phyloP scores from a whole-genome alignment of 148 eudicot genomes.

The Spergularia bocconei region DNA sequence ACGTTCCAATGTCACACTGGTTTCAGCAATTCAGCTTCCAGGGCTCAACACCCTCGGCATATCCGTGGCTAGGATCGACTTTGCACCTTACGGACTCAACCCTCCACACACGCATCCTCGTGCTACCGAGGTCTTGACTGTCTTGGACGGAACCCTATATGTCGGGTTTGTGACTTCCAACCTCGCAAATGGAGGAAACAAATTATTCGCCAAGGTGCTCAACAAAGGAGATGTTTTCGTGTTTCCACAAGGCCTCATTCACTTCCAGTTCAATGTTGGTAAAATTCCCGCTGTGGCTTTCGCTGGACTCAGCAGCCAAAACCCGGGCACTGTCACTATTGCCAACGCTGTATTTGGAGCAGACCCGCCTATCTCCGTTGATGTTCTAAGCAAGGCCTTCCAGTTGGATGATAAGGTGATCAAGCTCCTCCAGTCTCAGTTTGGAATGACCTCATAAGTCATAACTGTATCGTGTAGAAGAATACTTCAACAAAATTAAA shows the following conservation, averaged over 20 bases:
- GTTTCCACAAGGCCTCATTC: constrained; percentile 17
- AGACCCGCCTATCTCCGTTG: constrained; percentile 7
- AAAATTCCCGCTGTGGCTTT: constrained; percentile 5
- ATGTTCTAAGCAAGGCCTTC: constrained; percentile 19
- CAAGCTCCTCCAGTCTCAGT: constrained; percentile 11
- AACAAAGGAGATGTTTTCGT: constrained; percentile 24
- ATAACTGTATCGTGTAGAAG: no score
- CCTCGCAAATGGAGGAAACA: constrained; percentile 10
- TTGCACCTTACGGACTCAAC: constrained; percentile 16
- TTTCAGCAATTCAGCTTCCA: constrained; percentile 12
- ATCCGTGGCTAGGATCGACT: constrained; percentile 15
- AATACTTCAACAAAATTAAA: no score
- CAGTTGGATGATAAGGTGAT: constrained; percentile 14
- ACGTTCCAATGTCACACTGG: constrained; percentile 9
- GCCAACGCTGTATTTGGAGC: constrained; percentile 18
- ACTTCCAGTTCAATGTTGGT: constrained; percentile 18
- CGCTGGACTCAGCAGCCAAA: constrained; percentile 17
- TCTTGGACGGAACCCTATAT: constrained; percentile 10
- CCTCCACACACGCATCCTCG: constrained; percentile 20
- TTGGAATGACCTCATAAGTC: constrained; percentile 7
- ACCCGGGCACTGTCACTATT: constrained; percentile 10
- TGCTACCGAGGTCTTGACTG: constrained; percentile 13
- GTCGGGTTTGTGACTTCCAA: constrained; percentile 20
- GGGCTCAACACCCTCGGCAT: constrained; percentile 22
- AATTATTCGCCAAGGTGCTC: constrained; percentile 7